These are phyloP conservation scores for Tephrocybe sp. DNA, from an alignment of 768 basidiomycete species.

Conservation along the genomic window DNA sequence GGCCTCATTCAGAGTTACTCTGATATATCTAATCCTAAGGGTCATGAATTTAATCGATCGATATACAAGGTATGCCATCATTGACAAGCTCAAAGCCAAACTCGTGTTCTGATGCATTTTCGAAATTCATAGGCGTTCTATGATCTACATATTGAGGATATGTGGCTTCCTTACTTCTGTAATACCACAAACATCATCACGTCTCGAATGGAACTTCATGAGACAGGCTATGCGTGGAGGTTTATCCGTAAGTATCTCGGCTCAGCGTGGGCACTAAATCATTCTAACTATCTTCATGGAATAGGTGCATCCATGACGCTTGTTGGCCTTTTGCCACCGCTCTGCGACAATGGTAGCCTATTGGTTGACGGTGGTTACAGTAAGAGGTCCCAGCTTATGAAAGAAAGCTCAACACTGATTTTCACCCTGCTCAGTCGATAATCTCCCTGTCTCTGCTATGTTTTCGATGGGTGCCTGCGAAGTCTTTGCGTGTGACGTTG, in stretches of 20 bases:
- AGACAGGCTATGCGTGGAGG: conserved; percentile 98
- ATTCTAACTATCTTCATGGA: background rate
- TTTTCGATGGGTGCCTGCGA: conserved; percentile 86
- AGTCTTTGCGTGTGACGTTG: conserved; percentile 93
- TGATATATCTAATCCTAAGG: conserved; percentile 42
- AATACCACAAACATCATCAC: conserved; percentile 97
- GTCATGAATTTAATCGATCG: conserved; percentile 91
- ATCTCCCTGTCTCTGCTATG: conserved; percentile 90
- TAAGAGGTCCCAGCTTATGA: conserved; percentile 32
- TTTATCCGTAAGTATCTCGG: conserved; percentile 61
- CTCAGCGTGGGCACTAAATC: conserved; percentile 3
- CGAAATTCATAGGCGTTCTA: conserved; percentile 71
- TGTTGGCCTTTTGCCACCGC: conserved; percentile 89
- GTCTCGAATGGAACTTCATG: conserved; percentile 95
- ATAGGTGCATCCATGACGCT: conserved; percentile 95
- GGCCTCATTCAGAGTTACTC: conserved; percentile 1
- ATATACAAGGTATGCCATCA: conserved; percentile 74
- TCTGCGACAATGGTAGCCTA: conserved; percentile 93
- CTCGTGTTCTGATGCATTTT: background rate
- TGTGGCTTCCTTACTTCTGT: conserved; percentile 99
- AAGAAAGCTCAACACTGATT: background rate
- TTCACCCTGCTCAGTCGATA: conserved; percentile 61
- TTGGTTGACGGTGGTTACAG: conserved; percentile 89
- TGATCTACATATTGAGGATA: conserved; percentile 92
- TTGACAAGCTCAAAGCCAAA: background rate